These are phyloP conservation scores for Diplodia seriata DNA, from an alignment of 2,329 filamentous ascomycete genomes.

Conservation along the genomic window DNA sequence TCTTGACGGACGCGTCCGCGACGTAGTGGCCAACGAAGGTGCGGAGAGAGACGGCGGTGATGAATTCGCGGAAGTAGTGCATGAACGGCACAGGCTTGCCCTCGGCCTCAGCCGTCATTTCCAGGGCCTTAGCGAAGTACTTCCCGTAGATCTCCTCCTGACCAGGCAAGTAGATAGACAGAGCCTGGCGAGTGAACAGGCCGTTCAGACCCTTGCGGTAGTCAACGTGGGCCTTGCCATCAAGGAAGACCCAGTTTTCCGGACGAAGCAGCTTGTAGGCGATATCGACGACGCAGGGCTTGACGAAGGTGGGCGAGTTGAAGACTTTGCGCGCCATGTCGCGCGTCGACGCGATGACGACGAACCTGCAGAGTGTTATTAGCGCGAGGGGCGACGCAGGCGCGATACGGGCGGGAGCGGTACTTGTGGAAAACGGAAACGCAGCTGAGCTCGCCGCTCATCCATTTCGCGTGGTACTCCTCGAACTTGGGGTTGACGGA, in stretches of 20 bases:
- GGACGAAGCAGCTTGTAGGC: conserved; percentile 91
- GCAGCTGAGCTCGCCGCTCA: conserved; percentile 88
- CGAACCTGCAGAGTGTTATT: conserved; percentile 70
- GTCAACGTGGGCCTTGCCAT: conserved; percentile 92
- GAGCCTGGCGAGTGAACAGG: conserved; percentile 88
- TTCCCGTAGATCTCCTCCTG: conserved; percentile 90
- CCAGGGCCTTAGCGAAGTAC: conserved; percentile 81
- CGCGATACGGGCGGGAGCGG: conserved; percentile 1
- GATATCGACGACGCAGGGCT: conserved; percentile 94
- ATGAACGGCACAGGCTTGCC: conserved; percentile 86
- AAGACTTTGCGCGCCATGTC: conserved; percentile 97
- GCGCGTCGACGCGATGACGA: conserved; percentile 92
- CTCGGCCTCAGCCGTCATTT: conserved; percentile 72
- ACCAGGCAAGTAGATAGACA: conserved; percentile 86
- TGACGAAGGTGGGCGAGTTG: conserved; percentile 90
- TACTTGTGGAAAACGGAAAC: conserved; percentile 99
- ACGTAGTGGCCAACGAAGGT: conserved; percentile 99
- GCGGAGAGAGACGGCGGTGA: conserved; percentile 92
- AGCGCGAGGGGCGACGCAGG: background rate
- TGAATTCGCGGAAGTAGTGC: conserved; percentile 89
- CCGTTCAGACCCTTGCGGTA: conserved; percentile 96
- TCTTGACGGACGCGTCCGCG: conserved; percentile 86
- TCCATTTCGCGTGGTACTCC: conserved; percentile 91
- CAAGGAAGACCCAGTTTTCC: conserved; percentile 96
- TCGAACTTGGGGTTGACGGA: conserved; percentile 91